Evolutionary conservation across 192 early-diverging fungal genomes (phyloP).

Genomic region (Coemansia sp.): DNA sequence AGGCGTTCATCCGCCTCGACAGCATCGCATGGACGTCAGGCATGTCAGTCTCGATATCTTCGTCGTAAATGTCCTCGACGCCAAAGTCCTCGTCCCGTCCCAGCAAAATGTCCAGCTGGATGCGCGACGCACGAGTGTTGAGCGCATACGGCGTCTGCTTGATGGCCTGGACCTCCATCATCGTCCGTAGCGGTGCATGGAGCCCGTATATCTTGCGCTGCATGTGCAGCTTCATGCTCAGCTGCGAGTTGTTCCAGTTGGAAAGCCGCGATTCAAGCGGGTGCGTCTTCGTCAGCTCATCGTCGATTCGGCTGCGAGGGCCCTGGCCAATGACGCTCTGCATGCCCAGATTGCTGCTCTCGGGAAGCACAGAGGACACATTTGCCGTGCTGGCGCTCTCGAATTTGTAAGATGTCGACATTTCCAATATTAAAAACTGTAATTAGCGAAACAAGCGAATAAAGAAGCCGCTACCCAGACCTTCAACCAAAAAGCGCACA

Average conservation of each 20-base stretch:
- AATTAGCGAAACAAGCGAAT: not conserved
- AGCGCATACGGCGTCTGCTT: slow-evolving; percentile 23
- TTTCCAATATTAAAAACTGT: slow-evolving; percentile 4
- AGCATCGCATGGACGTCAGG: slow-evolving; percentile 31
- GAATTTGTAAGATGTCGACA: slow-evolving; percentile 42
- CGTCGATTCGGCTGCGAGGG: slow-evolving; percentile 22
- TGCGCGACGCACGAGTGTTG: slow-evolving; percentile 32
- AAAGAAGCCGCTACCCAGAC: not conserved
- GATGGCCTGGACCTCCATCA: slow-evolving; percentile 84
- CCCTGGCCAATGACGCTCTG: slow-evolving; percentile 29
- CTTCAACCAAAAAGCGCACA: not conserved
- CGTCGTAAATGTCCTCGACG: slow-evolving; percentile 87
- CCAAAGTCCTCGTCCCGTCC: slow-evolving; percentile 90
- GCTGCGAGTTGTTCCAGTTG: slow-evolving; percentile 85
- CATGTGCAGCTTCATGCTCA: slow-evolving; percentile 79
- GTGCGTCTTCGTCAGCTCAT: slow-evolving; percentile 60
- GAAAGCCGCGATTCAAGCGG: slow-evolving; percentile 78
- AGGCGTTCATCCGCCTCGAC: slow-evolving; percentile 22
- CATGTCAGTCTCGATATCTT: slow-evolving; percentile 49
- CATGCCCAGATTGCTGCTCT: slow-evolving; percentile 17
- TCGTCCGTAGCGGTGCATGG: slow-evolving; percentile 89
- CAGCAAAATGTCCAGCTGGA: slow-evolving; percentile 82
- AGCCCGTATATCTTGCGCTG: slow-evolving; percentile 82
- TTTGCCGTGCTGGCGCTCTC: slow-evolving; percentile 15
- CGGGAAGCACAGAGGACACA: slow-evolving; percentile 33